Conservation (phyloP, 108 stramenopile species). For the Cyclotella baltica region DNA sequence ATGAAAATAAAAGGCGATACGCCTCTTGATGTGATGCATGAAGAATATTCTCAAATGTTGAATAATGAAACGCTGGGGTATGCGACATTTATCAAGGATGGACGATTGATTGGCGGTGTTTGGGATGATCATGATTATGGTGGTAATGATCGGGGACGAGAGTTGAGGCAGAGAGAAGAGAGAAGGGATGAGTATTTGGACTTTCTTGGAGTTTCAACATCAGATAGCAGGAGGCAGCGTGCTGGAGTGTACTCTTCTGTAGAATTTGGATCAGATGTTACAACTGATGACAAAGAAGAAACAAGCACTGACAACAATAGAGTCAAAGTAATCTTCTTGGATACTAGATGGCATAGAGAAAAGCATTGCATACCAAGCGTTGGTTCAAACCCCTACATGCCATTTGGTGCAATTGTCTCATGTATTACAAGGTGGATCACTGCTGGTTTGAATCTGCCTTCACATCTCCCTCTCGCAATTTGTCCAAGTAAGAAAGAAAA, state of each 20-base stretch:
- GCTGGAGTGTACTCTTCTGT: conserved; percentile 73
- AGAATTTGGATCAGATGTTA: conserved; percentile 40
- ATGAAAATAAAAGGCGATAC: conserved; percentile 59
- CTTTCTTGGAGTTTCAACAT: conserved; percentile 64
- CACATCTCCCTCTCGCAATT: conserved; percentile 28
- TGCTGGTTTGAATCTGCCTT: conserved; percentile 63
- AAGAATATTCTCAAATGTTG: conserved; percentile 67
- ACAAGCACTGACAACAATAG: conserved; percentile 22
- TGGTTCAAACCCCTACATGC: conserved; percentile 48
- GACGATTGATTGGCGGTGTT: conserved; percentile 47
- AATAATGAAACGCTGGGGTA: conserved; percentile 76
- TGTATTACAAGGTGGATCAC: conserved; percentile 80
- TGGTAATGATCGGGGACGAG: conserved; percentile 83
- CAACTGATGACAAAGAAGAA: background rate
- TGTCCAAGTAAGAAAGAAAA: conserved; percentile 30
- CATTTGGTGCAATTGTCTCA: conserved; percentile 62
- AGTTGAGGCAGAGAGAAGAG: conserved; percentile 58
- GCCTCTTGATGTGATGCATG: conserved; percentile 47
- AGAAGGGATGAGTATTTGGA: conserved; percentile 71
- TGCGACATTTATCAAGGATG: conserved; percentile 33
- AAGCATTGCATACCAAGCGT: conserved; percentile 79
- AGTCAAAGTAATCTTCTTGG: conserved; percentile 79
- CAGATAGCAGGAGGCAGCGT: conserved; percentile 24
- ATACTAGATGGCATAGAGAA: conserved; percentile 83
- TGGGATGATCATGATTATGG: conserved; percentile 97